Percentiles rank a stretch among this genome's conserved stretches.
phyloP scores from a whole-genome alignment of 1,284 basidiomycete genomes.

The Exobasidium rhododendri region DNA sequence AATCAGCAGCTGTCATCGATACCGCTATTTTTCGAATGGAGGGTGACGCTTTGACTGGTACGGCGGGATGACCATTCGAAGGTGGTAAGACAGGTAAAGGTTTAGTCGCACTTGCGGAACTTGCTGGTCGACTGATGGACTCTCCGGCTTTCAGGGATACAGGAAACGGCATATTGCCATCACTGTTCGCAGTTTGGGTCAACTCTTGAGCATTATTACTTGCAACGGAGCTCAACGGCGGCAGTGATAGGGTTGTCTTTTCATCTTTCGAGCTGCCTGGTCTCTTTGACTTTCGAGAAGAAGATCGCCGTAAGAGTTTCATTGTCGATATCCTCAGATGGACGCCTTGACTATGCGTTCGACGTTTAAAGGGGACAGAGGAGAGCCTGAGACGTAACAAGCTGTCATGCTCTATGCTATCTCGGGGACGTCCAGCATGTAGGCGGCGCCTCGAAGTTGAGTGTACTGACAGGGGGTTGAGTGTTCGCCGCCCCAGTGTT shows the following conservation, averaged over 20 bases:
- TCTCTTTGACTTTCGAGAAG: not conserved
- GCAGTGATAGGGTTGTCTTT: not conserved
- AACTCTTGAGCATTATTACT: not conserved
- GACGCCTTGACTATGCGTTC: too few relatives aligned
- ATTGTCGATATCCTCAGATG: too few relatives aligned
- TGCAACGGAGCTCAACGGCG: not conserved
- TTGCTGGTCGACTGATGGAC: not conserved
- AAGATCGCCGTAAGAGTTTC: not conserved
- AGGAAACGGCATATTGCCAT: not conserved
- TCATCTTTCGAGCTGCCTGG: not conserved
- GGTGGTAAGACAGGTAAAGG: not conserved
- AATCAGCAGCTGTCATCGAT: not conserved
- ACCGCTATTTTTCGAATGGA: not conserved
- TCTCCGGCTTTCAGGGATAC: not conserved
- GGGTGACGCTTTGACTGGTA: not conserved
- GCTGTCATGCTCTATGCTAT: too few relatives aligned
- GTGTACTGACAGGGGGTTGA: too few relatives aligned
- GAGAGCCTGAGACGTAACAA: too few relatives aligned
- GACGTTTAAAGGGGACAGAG: too few relatives aligned
- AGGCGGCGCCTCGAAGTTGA: too few relatives aligned
- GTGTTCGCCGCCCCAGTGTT: too few relatives aligned
- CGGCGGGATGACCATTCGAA: not conserved
- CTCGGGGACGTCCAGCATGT: too few relatives aligned
- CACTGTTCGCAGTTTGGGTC: too few relatives aligned
- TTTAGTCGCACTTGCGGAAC: not conserved